phyloP scores from a whole-genome alignment of 176 grass and related monocot species.

The Urochloa ruziziensis region DNA sequence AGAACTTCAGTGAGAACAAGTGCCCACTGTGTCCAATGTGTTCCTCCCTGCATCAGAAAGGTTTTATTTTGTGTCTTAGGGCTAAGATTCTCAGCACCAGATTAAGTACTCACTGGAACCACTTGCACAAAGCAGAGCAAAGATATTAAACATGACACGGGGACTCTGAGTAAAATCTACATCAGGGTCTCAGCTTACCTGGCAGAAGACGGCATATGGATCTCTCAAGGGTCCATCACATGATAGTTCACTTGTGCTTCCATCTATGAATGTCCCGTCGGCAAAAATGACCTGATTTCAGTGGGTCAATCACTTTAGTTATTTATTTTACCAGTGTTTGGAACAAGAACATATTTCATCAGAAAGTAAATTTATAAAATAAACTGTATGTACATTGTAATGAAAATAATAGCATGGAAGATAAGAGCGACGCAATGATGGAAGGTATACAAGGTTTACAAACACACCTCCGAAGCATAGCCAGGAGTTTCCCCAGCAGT shows the following conservation, averaged over 20 bases:
- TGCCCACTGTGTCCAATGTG: slow-evolving; percentile 98
- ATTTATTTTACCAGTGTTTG: background rate
- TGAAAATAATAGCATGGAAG: background rate
- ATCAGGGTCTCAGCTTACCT: slow-evolving; percentile 45
- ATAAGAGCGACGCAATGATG: background rate
- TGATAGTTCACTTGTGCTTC: slow-evolving; percentile 91
- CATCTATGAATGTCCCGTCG: slow-evolving; percentile 92
- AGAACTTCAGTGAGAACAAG: slow-evolving; percentile 81
- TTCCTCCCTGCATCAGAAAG: slow-evolving; percentile 64
- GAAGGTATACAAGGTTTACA: background rate
- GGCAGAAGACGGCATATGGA: slow-evolving; percentile 92
- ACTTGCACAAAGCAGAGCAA: background rate
- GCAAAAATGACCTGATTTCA: slow-evolving; percentile 89
- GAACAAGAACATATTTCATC: background rate
- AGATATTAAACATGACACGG: background rate
- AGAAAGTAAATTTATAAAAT: background rate
- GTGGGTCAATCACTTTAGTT: background rate
- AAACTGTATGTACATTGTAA: background rate
- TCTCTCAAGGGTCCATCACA: slow-evolving; percentile 94
- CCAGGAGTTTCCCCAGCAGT: slow-evolving; percentile 86
- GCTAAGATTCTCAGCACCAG: background rate
- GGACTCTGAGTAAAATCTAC: background rate
- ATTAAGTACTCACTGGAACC: background rate
- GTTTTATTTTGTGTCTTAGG: background rate
- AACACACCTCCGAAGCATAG: slow-evolving; percentile 90